Conservation (phyloP, 148 eudicot genomes). For the Chenopodium suecicum region DNA sequence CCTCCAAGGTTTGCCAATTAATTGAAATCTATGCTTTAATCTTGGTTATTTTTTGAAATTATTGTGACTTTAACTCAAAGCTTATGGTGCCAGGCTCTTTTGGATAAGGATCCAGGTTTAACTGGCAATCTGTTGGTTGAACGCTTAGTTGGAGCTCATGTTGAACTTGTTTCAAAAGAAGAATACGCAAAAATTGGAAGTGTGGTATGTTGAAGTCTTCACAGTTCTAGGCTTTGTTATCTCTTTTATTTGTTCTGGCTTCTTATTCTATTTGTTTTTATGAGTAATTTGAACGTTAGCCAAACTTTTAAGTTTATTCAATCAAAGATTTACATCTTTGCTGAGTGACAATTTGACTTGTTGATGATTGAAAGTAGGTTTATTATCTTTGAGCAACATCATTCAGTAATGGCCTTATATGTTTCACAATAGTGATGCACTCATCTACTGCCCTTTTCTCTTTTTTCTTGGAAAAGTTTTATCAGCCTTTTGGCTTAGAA, state of each 20-base stretch:
- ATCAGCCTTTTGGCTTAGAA: not conserved
- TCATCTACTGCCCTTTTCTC: not conserved
- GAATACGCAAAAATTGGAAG: constrained; percentile 86
- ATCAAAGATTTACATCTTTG: not conserved
- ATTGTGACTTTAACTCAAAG: constrained; percentile 11
- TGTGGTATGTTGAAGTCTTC: constrained; percentile 47
- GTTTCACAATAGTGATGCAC: not conserved
- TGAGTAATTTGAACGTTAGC: not conserved
- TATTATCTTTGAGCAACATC: not conserved
- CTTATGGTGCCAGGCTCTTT: constrained; percentile 53
- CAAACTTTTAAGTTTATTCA: not conserved
- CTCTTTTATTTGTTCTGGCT: not conserved
- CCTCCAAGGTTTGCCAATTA: constrained; percentile 67
- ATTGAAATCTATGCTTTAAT: not conserved
- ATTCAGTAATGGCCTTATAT: not conserved
- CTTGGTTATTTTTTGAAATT: constrained; percentile 7
- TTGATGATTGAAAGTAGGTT: not conserved
- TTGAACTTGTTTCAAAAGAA: constrained; percentile 94
- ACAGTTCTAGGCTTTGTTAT: not conserved
- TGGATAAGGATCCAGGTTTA: constrained; percentile 90
- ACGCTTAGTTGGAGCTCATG: constrained; percentile 96
- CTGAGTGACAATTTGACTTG: not conserved
- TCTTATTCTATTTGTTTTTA: not conserved
- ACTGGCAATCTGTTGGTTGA: constrained; percentile 94
- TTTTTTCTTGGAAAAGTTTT: not conserved